Conservation (phyloP, 2,329 filamentous ascomycete species). For the Diplodia mutila region DNA sequence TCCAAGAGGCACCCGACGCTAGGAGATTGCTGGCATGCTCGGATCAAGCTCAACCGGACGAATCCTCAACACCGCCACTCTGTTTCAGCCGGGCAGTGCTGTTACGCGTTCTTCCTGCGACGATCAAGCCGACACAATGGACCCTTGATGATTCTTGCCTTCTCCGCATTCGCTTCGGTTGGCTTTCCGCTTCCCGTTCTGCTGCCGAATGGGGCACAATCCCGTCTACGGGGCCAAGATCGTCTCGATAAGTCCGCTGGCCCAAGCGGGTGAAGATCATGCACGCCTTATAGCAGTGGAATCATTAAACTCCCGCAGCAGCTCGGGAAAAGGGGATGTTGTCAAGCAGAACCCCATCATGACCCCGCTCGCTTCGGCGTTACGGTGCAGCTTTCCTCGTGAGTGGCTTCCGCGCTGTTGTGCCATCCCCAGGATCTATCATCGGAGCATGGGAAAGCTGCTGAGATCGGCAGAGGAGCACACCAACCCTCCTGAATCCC, state of each 20-base stretch:
- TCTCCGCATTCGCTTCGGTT: constrained; percentile 2
- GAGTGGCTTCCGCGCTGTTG: background rate
- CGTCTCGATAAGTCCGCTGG: constrained; percentile 13
- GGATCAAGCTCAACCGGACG: background rate
- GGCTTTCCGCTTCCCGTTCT: background rate
- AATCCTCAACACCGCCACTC: background rate
- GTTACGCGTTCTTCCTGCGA: constrained; percentile 6
- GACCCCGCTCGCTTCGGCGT: background rate
- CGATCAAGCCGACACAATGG: constrained; percentile 6
- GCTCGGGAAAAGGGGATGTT: background rate
- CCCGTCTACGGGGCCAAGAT: background rate
- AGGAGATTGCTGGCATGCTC: background rate
- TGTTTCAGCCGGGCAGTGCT: background rate
- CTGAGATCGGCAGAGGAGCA: background rate
- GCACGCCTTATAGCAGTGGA: constrained; percentile 13
- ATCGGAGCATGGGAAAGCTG: background rate
- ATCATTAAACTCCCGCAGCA: constrained; percentile 11
- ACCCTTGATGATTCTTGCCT: constrained; percentile 4
- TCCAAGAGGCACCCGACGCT: no score
- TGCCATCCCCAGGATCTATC: background rate
- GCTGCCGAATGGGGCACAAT: background rate
- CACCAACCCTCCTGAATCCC: background rate
- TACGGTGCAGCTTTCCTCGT: background rate
- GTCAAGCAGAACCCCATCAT: background rate
- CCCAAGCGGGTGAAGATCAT: constrained; percentile 19